Percentiles rank a stretch among this genome's conserved stretches.
phyloP scores from a whole-genome alignment of 148 eudicot genomes.

The Persicaria maculosa region DNA sequence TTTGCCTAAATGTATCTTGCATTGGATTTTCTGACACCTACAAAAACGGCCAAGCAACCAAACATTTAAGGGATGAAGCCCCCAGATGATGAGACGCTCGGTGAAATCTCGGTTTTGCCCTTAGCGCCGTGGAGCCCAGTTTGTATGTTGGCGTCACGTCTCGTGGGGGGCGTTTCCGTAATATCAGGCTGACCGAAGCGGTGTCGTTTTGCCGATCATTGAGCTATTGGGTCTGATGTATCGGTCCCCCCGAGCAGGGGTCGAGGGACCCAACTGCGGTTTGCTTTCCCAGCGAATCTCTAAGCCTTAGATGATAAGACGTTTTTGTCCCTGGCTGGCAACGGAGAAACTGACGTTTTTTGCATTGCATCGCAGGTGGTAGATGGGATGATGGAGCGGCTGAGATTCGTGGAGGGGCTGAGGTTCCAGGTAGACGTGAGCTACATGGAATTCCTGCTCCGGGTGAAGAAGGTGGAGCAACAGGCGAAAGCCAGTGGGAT shows the following conservation, averaged over 20 bases:
- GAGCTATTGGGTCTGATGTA: conserved; percentile 29
- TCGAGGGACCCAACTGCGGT: neutral
- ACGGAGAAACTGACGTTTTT: neutral
- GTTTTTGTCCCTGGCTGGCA: neutral
- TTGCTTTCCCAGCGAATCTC: conserved; percentile 14
- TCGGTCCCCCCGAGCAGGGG: conserved; percentile 25
- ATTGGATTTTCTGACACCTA: conserved; percentile 86
- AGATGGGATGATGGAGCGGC: conserved; percentile 38
- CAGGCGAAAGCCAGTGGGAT: conserved; percentile 57
- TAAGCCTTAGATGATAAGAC: conserved; percentile 2
- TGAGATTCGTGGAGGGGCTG: conserved; percentile 37
- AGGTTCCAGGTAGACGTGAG: conserved; percentile 50
- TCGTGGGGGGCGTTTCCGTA: neutral
- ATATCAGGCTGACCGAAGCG: neutral
- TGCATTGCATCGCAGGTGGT: conserved; percentile 29
- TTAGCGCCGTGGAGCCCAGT: neutral
- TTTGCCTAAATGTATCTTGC: conserved; percentile 36
- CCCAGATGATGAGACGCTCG: neutral
- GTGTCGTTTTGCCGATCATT: conserved; percentile 26
- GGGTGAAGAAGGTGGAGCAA: conserved; percentile 67
- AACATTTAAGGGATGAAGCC: neutral
- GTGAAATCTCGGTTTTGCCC: conserved; percentile 1
- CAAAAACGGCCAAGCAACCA: conserved; percentile 35
- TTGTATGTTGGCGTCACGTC: neutral
- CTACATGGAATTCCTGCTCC: conserved; percentile 61